Evolutionary conservation across 2,329 filamentous ascomycete species (phyloP), one percentile per base, ranked within the genome.

Genomic region (Fusarium sp.): DNA sequence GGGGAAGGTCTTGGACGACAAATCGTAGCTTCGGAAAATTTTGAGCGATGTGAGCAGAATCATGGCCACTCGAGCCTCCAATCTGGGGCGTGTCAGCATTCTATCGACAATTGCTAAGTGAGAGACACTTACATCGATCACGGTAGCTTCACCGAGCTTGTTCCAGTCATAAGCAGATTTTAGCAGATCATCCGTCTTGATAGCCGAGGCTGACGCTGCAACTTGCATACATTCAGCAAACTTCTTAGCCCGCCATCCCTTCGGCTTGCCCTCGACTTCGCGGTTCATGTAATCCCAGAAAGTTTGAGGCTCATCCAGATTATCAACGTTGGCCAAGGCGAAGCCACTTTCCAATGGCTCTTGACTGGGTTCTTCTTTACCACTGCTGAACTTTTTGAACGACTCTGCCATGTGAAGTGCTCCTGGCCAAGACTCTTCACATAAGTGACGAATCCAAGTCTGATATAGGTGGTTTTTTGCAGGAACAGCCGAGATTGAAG

Each of bases 1-100:
- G 79, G 4, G 75, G 73, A 5, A 85, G 77, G 61, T 87, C 85
- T 69, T 87, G 84, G 7, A 87, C 86, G 4, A 87, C 74, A 68
- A 88, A 86, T 15, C 66, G 71, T 2, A 77, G 34, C 6, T 42
- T 42, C 7, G 72, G 74, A 33, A 75, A 78, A 2, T 59, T 48
- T 24, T 66, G 60, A 9, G 75, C 71, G 8, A 76, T 50, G 1
- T 66, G 63, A 7, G 71, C 46, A 5, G 74, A 65, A 3, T 76
- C 71, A 18, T 73, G 68, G 5, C 76, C 75, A 17, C 71, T 63
- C 8, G 63, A 74, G 2, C 74, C 76, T 7, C 74, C 75, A 42
- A 77, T 58, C 75, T 77, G 17, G 22, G 17, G 4, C 15, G 13
- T 26, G 15, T 60, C 1, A 28, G 44, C 55, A 10, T n/a, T 7